Base-by-base conservation (phyloP, 1,284 basidiomycete species). In the Cutaneotrichosporon sp. region DNA sequence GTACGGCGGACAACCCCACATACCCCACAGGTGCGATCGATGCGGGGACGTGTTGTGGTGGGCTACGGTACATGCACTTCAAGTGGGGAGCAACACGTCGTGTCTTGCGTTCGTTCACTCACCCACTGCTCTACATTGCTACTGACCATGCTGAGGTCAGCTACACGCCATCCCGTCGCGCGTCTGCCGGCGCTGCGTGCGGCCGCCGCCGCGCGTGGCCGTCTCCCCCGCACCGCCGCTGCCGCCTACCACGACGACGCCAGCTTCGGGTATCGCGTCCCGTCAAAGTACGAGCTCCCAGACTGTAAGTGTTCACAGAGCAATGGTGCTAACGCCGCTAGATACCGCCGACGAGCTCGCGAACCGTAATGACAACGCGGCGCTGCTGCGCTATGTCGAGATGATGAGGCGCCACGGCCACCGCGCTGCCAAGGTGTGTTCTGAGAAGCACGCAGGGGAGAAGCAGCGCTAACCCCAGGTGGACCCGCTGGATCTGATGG, bases 371-470 rank as follows among this genome's bases (percentile, higher is more conserved):
- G 69, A 72, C 9, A 90, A 92, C 65, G 88, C 90, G 0, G 77
- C 87, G 2, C 75, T 94, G 13, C 76, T 93, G 34, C 85, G 90
- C 38, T 92, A 91, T 66, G 88, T 90, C 14, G 90, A 93, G 69
- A 85, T 86, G 10, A 81, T 92, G 59, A 81, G 90, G 21, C 58
- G 70, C 35, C 76, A 77, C 62, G 74, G 73, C 1, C 76, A 77
- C 48, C 58, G 69, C 23, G 69, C 69, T 10, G 68, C 68, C 4
- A 54, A 62, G 55, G 63, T 65, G 34, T 10, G 51, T 20, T n/a
- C n/a, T n/a, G n/a, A n/a, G n/a, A 1, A 3, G 7, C 22, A 35
- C 51, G 46, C 15, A 1, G 21, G 46, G 22, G 22, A 17, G n/a
- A 83, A 80, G 0, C 86, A 88, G 62, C 39, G 87, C 89, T 13